Conservation (phyloP, 768 basidiomycete species). For the Rhodocollybia butyracea region DNA sequence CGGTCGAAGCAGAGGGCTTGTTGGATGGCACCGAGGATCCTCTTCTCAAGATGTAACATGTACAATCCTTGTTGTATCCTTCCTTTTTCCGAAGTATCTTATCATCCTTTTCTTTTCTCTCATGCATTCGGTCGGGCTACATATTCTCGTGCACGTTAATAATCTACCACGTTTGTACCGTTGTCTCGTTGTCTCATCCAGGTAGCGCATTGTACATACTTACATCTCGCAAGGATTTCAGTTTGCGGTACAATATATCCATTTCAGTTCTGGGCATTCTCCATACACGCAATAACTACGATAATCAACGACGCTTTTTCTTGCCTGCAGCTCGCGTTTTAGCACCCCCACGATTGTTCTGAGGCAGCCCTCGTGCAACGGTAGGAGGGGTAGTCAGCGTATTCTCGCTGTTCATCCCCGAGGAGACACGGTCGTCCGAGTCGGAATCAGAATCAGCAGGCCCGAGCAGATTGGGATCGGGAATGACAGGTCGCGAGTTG, state of each 20-base stretch:
- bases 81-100: slow-evolving; percentile 12
- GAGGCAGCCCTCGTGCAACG: slow-evolving; percentile 1
- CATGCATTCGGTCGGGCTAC: slow-evolving; percentile 12
- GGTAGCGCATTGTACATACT: slow-evolving; percentile 25
- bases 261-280: neutral
- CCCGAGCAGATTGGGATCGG: slow-evolving; percentile 3
- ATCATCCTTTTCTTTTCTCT: slow-evolving; percentile 15
- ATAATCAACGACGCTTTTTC: neutral
- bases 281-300: neutral
- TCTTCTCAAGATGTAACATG: slow-evolving; percentile 25
- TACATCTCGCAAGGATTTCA: slow-evolving; percentile 17
- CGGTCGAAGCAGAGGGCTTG: slow-evolving; percentile 60
- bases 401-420: slow-evolving; percentile 8
- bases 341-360: neutral
- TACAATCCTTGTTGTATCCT: slow-evolving; percentile 12
- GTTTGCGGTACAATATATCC: slow-evolving; percentile 14
- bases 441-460: slow-evolving; percentile 4
- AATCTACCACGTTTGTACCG: slow-evolving; percentile 24
- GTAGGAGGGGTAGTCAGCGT: slow-evolving; percentile 5
- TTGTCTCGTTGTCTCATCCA: slow-evolving; percentile 21
- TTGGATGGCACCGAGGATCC: slow-evolving; percentile 66
- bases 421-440: slow-evolving; percentile 1
- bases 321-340: neutral
- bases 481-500: slow-evolving; percentile 3
- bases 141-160: slow-evolving; percentile 13